These are phyloP conservation scores for Talaromyces trachyspermus DNA, from an alignment of 495 filamentous ascomycete genomes.

Conservation along the genomic window DNA sequence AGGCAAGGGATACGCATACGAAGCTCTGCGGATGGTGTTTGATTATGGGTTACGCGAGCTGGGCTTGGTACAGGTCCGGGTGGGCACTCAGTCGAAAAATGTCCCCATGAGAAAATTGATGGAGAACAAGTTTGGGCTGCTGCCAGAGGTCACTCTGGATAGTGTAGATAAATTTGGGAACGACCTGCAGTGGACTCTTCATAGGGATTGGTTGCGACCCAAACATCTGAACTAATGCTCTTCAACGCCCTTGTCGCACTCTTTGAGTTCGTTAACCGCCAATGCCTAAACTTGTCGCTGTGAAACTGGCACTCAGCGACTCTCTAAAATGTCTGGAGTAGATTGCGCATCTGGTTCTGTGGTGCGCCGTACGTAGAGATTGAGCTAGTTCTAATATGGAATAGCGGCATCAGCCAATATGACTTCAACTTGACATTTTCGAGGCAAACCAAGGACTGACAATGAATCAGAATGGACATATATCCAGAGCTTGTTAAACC, in stretches of 20 bases:
- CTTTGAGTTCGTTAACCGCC: no score
- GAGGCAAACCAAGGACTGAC: neutral
- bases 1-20: neutral
- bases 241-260: no score
- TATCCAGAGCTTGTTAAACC: no score
- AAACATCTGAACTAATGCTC: no score
- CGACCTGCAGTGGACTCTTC: neutral
- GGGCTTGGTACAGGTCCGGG: neutral
- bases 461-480: neutral
- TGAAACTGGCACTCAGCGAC: no score
- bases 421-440: neutral
- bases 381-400: neutral
- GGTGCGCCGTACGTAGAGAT: neutral
- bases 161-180: neutral
- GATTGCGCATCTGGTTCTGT: neutral
- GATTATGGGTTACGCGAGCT: neutral
- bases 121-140: neutral
- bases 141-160: neutral
- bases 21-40: conserved; percentile 1
- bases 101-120: neutral
- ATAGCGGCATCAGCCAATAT: neutral
- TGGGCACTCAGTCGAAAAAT: neutral
- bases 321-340: no score
- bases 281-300: no score
- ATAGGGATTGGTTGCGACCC: no score